Percentiles rank a stretch among this genome's conserved stretches.
These are phyloP conservation scores for Magnolia changhungtana DNA, from an alignment of 164 flowering plant species.

Conservation along the genomic window DNA sequence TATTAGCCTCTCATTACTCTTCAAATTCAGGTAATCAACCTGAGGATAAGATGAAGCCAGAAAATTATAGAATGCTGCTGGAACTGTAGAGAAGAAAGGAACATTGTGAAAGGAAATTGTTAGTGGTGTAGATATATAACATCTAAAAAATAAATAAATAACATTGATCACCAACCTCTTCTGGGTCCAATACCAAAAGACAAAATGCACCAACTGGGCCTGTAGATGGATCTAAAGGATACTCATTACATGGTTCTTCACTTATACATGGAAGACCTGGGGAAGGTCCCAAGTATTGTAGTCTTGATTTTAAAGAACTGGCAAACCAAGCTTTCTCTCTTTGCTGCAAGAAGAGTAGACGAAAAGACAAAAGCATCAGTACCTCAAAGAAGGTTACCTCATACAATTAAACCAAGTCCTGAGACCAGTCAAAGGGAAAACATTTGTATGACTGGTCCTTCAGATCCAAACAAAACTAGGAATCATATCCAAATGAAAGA, in stretches of 20 bases:
- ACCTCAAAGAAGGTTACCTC: too few relatives aligned
- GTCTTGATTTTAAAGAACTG: constrained; percentile 64
- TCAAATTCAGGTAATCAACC: constrained; percentile 92
- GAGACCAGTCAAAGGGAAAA: too few relatives aligned
- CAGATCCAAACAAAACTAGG: too few relatives aligned
- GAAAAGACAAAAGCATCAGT: too few relatives aligned
- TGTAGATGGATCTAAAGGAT: constrained; percentile 44
- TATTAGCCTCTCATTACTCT: constrained; percentile 53
- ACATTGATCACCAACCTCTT: constrained; percentile 33
- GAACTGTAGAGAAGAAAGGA: not conserved
- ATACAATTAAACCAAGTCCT: too few relatives aligned
- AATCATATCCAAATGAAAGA: too few relatives aligned
- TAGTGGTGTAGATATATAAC: not conserved
- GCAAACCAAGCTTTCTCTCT: constrained; percentile 84
- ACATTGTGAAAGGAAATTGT: not conserved
- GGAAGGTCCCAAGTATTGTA: constrained; percentile 65
- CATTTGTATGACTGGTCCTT: too few relatives aligned
- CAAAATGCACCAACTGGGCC: constrained; percentile 67
- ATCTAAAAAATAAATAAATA: not conserved
- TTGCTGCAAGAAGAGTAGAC: constrained; percentile 36
- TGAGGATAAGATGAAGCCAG: constrained; percentile 19
- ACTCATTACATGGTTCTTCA: constrained; percentile 38
- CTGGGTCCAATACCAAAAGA: constrained; percentile 49
- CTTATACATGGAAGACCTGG: constrained; percentile 63
- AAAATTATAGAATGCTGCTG: not conserved